A percentile compares a stretch with the other conserved stretches of the same genome.
Conservation (phyloP, 202 grass and related monocot genomes). For the Setaria viridis region DNA sequence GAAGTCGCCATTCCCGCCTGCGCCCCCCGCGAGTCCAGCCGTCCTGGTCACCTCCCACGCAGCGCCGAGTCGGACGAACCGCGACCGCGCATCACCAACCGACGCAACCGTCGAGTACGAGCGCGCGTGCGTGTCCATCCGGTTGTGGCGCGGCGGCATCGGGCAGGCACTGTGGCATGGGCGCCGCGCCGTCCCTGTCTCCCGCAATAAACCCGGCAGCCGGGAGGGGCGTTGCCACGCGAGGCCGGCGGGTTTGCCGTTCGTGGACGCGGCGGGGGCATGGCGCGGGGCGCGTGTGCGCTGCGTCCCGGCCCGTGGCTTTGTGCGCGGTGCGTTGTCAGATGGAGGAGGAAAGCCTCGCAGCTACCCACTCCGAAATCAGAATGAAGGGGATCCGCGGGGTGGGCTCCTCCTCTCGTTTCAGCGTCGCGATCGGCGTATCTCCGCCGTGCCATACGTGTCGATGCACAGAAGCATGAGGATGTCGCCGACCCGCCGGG, state of each 20-base stretch:
- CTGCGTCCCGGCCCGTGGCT: not conserved
- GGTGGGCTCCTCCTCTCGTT: not conserved
- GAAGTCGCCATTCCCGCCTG: constrained; percentile 11
- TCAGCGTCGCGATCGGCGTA: constrained; percentile 31
- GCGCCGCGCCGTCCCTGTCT: constrained; percentile 36
- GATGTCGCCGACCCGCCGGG: not conserved
- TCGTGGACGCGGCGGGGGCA: not conserved
- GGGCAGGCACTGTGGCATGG: constrained; percentile 22
- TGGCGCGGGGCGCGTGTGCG: not conserved
- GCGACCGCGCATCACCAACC: constrained; percentile 27
- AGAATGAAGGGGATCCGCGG: not conserved
- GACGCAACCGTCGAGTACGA: constrained; percentile 5
- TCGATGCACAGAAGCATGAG: not conserved
- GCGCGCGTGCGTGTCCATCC: not conserved
- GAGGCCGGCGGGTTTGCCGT: constrained; percentile 21
- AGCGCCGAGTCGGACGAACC: constrained; percentile 48
- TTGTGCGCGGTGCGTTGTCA: constrained; percentile 28
- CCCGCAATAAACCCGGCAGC: constrained; percentile 42
- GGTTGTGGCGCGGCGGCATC: not conserved
- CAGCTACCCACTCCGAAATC: constrained; percentile 2
- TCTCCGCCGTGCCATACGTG: constrained; percentile 42
- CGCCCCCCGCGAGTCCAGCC: not conserved
- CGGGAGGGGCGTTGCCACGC: not conserved
- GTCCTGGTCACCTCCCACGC: constrained; percentile 49
- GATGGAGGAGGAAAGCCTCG: not conserved